A percentile compares a stretch with the other conserved stretches of the same genome.
Conservation (phyloP, 2,329 filamentous ascomycete genomes). For the Xylaria sp. region DNA sequence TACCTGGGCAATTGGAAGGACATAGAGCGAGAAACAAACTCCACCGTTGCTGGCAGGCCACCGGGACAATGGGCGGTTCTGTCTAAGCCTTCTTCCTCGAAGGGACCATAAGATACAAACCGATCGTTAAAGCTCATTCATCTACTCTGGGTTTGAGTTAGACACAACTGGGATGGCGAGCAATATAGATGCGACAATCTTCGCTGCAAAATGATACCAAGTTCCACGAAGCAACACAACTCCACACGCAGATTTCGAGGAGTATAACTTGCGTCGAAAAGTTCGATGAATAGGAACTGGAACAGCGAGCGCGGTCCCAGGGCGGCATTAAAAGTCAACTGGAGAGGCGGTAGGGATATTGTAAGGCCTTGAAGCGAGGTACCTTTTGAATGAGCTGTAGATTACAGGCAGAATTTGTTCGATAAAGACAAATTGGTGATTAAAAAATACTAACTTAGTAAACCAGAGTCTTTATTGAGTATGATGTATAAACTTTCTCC, state of each 20-base stretch:
- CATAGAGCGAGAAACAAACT: not conserved
- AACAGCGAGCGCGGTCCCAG: not conserved
- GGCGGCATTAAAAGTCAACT: not conserved
- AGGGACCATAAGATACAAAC: not conserved
- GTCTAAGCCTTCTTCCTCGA: not conserved
- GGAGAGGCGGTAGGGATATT: not conserved
- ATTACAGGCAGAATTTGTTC: not conserved
- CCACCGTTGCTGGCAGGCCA: not conserved
- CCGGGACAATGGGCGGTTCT: not conserved
- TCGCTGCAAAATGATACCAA: too few species aligned
- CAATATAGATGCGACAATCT: not conserved
- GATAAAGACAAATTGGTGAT: not conserved
- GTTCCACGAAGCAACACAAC: not conserved
- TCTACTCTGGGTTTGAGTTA: not conserved
- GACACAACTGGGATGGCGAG: not conserved
- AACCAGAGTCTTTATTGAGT: not conserved
- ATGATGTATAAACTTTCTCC: not conserved
- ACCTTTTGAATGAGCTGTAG: not conserved
- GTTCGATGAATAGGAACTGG: not conserved
- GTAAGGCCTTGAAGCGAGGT: not conserved
- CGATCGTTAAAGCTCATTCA: not conserved
- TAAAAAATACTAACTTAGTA: not conserved
- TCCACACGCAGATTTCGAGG: not conserved
- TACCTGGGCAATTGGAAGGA: slow-evolving; percentile 7
- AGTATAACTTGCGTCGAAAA: not conserved